These are phyloP conservation scores for Spencermartinsiella europaea DNA, from an alignment of 805 yeast genomes.

Conservation along the genomic window DNA sequence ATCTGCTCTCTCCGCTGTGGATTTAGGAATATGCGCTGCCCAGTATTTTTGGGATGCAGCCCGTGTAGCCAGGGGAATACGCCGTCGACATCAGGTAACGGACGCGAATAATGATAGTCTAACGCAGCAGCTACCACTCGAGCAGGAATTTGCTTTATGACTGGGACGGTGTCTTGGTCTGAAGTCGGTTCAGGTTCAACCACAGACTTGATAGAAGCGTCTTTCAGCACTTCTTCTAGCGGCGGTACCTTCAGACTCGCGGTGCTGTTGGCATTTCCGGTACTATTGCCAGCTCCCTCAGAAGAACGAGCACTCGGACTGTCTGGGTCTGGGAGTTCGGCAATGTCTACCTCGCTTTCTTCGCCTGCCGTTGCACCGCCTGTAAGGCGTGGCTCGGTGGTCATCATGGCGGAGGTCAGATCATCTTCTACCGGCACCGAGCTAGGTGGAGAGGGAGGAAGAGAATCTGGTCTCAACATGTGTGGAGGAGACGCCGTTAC, in stretches of 20 bases:
- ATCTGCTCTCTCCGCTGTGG: constrained; percentile 26
- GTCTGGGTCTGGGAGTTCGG: neutral
- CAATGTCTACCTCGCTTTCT: neutral
- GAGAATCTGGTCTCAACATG: neutral
- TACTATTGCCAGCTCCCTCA: neutral
- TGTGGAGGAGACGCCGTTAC: neutral
- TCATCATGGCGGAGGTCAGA: too few relatives aligned
- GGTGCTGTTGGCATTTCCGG: neutral
- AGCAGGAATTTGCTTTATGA: constrained; percentile 15
- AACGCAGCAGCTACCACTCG: constrained; percentile 21
- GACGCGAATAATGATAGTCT: constrained; percentile 25
- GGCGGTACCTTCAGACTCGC: neutral
- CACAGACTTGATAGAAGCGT: neutral
- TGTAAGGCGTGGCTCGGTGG: neutral
- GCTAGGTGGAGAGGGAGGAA: neutral
- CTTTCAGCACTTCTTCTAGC: neutral
- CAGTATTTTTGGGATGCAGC: constrained; percentile 49
- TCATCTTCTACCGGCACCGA: too few relatives aligned
- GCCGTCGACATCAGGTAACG: constrained; percentile 56
- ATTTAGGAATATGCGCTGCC: constrained; percentile 45
- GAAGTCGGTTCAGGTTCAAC: neutral
- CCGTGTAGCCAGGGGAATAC: constrained; percentile 95
- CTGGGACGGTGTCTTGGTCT: too few relatives aligned
- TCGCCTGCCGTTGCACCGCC: neutral
- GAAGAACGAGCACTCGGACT: neutral